Evolutionary conservation across 768 basidiomycete genomes (phyloP).

Genomic region (Termitomyces titanicus): DNA sequence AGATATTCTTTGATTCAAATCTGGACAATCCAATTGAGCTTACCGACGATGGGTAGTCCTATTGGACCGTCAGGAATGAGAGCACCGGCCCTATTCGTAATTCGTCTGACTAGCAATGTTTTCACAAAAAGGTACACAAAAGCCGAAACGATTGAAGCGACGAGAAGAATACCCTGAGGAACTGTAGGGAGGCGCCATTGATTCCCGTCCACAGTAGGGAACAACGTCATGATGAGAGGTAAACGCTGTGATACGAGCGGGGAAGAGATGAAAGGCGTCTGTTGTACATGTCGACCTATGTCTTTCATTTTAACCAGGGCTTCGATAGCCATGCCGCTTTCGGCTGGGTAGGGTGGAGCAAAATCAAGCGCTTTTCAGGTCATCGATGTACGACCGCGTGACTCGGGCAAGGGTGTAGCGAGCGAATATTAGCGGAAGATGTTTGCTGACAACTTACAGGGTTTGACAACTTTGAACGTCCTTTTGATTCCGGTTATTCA

Average conservation of each 20-base stretch:
- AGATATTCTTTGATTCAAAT: not conserved
- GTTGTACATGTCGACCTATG: not conserved
- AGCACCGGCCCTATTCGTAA: constrained; percentile 15
- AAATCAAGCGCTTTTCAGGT: not conserved
- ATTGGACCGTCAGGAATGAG: constrained; percentile 19
- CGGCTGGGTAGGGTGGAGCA: constrained; percentile 1
- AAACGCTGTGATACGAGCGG: constrained; percentile 3
- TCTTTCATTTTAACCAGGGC: constrained; percentile 5
- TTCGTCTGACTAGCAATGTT: constrained; percentile 6
- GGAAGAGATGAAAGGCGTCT: not conserved
- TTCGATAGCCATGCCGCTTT: constrained; percentile 5
- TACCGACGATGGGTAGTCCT: constrained; percentile 21
- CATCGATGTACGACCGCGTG: constrained; percentile 4
- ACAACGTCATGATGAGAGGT: constrained; percentile 11
- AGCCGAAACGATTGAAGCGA: constrained; percentile 23
- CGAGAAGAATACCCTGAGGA: constrained; percentile 16
- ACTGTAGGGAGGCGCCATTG: constrained; percentile 13
- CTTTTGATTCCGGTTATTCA: constrained; percentile 2
- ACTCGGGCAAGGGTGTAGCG: not conserved
- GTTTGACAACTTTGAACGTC: no score
- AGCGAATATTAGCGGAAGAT: constrained; percentile 1
- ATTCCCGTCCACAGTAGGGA: constrained; percentile 1
- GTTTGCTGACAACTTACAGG: constrained; percentile 9
- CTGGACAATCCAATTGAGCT: not conserved
- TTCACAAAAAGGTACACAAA: constrained; percentile 17